phyloP scores from a whole-genome alignment of 2,329 filamentous ascomycete genomes.

The Periglandula ipomoeae region DNA sequence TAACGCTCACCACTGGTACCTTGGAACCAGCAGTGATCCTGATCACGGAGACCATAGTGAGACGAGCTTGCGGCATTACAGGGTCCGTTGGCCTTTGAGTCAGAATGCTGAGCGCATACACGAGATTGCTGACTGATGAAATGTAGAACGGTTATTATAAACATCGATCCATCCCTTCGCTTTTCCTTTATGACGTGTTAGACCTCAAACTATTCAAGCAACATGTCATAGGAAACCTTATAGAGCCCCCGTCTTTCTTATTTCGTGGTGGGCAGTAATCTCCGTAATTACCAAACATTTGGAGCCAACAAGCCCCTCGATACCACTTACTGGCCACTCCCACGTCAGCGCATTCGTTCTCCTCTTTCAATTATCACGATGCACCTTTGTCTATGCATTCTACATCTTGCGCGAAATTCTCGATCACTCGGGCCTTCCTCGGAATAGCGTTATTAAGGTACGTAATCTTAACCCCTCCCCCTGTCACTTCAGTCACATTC shows the following conservation, averaged over 20 bases:
- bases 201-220: not conserved
- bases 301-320: not conserved
- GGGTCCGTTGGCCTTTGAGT: not conserved
- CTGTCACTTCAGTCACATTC: not conserved
- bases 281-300: not conserved
- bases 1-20: conserved; percentile 1
- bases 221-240: not conserved
- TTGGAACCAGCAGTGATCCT: not conserved
- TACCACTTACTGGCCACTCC: not conserved
- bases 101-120: not conserved
- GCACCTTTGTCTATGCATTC: not conserved
- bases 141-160: not conserved
- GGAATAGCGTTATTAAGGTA: not conserved
- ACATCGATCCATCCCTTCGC: not conserved
- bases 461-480: not conserved
- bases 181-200: not conserved
- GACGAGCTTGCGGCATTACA: not conserved
- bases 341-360: not conserved
- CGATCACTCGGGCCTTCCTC: conserved; percentile 1
- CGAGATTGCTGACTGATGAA: not conserved
- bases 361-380: not conserved
- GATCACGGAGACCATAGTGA: not conserved
- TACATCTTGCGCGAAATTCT: not conserved
- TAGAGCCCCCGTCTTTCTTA: not conserved
- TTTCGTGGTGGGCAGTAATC: not conserved